Conservation (phyloP, 2,329 filamentous ascomycete species). For the Fusarium incarnatum region DNA sequence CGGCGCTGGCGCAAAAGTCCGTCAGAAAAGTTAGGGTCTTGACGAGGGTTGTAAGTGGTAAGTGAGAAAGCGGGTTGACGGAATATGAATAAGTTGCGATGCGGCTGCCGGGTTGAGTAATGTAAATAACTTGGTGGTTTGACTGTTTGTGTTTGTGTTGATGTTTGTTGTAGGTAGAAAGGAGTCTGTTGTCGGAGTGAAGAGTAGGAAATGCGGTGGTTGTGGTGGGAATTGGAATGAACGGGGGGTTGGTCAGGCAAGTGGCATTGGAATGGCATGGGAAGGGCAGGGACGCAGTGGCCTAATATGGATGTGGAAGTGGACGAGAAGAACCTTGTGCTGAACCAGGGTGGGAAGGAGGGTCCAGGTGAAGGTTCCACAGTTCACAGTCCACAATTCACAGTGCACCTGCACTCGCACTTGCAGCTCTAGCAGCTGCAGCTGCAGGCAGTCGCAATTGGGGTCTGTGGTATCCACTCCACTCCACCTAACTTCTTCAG, state of each 20-base stretch:
- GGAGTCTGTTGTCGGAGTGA: constrained; percentile 41
- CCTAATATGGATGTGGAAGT: constrained; percentile 42
- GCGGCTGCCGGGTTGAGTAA: constrained; percentile 12
- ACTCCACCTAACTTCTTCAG: neutral
- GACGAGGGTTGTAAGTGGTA: constrained; percentile 9
- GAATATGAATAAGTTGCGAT: constrained; percentile 9
- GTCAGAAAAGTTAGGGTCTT: neutral
- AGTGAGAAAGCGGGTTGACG: neutral
- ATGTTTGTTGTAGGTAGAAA: constrained; percentile 39
- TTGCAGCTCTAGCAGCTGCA: constrained; percentile 6
- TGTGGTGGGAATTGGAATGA: constrained; percentile 43
- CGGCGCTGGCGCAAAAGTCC: constrained; percentile 35
- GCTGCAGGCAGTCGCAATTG: neutral
- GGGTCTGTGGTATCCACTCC: constrained; percentile 1
- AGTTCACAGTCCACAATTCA: constrained; percentile 1
- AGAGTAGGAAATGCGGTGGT: constrained; percentile 41
- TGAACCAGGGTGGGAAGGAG: constrained; percentile 22
- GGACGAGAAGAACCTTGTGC: constrained; percentile 28
- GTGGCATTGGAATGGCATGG: constrained; percentile 39
- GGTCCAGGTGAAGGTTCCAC: constrained; percentile 17
- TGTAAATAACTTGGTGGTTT: constrained; percentile 2
- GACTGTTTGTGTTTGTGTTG: constrained; percentile 39
- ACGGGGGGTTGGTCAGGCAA: constrained; percentile 43
- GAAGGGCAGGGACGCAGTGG: constrained; percentile 42
- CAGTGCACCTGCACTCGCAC: constrained; percentile 5